These are phyloP conservation scores for Vanderwaltozyma yarrowii DNA, from an alignment of 805 yeast genomes.

Conservation along the genomic window DNA sequence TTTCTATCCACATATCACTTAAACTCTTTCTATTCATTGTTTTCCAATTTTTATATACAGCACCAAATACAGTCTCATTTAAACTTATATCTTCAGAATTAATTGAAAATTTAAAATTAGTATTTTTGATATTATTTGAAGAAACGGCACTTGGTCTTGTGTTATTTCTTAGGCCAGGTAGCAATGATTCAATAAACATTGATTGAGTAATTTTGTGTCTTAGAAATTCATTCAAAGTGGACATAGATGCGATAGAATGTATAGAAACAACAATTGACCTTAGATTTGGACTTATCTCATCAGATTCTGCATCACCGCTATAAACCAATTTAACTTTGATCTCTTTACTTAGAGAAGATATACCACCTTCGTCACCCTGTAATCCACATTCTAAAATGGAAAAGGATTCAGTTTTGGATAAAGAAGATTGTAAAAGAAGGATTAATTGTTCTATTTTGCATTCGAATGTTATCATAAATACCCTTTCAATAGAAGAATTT, in stretches of 20 bases:
- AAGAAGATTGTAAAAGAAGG: conserved; percentile 55
- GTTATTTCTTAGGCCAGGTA: conserved; percentile 8
- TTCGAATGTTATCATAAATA: conserved; percentile 35
- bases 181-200: conserved; percentile 15
- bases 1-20: conserved; percentile 44
- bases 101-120: conserved; percentile 43
- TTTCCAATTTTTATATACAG: conserved; percentile 43
- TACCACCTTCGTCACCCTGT: conserved; percentile 32
- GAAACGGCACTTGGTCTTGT: too few relatives aligned
- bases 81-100: conserved; percentile 49
- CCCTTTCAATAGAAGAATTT: conserved; percentile 13
- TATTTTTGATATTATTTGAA: background rate
- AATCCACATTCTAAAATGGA: conserved; percentile 41
- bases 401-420: conserved; percentile 66
- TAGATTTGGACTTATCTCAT: conserved; percentile 16
- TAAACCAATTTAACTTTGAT: conserved; percentile 45
- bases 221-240: conserved; percentile 36
- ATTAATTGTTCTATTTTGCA: conserved; percentile 35
- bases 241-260: conserved; percentile 45
- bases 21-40: conserved; percentile 34
- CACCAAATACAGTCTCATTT: conserved; percentile 70
- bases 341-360: conserved; percentile 62
- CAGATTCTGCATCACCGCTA: conserved; percentile 27
- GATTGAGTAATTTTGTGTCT: conserved; percentile 29
- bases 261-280: conserved; percentile 30